Evolutionary conservation across 2,329 filamentous ascomycete species (phyloP), one percentile per base, ranked within the genome.

Genomic region (Zasmidium citrigriseum): DNA sequence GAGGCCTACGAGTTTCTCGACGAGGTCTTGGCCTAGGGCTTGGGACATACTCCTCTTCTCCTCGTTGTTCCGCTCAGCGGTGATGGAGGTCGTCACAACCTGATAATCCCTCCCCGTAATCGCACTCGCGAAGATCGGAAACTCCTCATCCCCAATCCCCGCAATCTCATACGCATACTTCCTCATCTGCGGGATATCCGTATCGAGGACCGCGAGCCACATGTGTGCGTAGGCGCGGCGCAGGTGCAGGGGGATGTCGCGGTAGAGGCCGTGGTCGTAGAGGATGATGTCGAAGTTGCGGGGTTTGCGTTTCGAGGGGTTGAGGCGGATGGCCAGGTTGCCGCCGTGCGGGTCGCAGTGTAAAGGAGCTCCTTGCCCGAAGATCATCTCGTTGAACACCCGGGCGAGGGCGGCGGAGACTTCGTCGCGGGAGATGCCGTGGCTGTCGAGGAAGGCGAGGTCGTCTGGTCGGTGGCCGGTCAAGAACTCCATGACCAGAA

Each of bases 331-430:
- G 21, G 95, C 93, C 55, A 99, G 89, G 71, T 99, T 99, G 47
- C 95, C 95, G 49, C 93, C 95, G 71, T 99, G 95, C 0, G 95
- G 95, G 72, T 99, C 95, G 76, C 95, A 99, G 77, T 99, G 95
- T 41, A 99, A 79, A 0, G 95, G 92, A 0, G 93, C 93, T 59
- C 88, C 84, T 53, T 88, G 85, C 50, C 93, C 93, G 66, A 99
- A 99, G 66, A 99, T 97, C 95, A 99, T 99, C 73, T 98, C 93
- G 79, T 99, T 99, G 83, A 99, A 99, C 59, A 99, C 91, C 59
- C 88, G 87, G 0, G 95, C 89, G 3, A 99, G 81, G 0, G 92
- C 89, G 1, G 93, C 93, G 0, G 93, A 96, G 4, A 99, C 95
- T 75, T 98, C 93, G 71, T 98, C 95, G 20, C 95, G 87, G 74